These are phyloP conservation scores for Diatrype stigma DNA, from an alignment of 2,329 filamentous ascomycete genomes.

Conservation along the genomic window DNA sequence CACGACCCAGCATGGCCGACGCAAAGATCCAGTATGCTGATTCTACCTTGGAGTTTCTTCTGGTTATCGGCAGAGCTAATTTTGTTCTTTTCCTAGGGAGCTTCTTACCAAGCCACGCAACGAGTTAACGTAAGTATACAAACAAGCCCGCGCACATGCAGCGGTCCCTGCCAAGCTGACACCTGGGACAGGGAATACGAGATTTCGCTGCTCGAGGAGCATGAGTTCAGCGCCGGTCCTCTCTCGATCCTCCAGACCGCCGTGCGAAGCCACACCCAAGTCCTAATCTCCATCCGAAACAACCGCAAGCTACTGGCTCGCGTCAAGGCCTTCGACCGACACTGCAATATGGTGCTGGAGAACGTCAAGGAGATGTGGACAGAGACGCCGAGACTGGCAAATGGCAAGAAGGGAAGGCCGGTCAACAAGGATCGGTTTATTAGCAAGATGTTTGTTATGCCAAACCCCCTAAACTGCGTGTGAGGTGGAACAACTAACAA, in stretches of 20 bases:
- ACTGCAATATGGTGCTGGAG: slow-evolving; percentile 98
- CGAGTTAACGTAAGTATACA: slow-evolving; percentile 78
- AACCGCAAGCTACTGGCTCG: slow-evolving; percentile 96
- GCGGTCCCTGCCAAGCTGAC: slow-evolving; percentile 9
- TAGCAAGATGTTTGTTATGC: slow-evolving; percentile 77
- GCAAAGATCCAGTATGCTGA: slow-evolving; percentile 63
- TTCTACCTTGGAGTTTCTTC: not conserved
- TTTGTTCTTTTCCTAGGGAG: slow-evolving; percentile 55
- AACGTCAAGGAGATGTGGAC: slow-evolving; percentile 99
- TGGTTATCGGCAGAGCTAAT: slow-evolving; percentile 18
- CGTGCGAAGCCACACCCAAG: slow-evolving; percentile 89
- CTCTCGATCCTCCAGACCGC: slow-evolving; percentile 96
- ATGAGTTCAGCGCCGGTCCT: slow-evolving; percentile 75
- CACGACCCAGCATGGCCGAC: slow-evolving; percentile 25
- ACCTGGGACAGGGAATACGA: slow-evolving; percentile 45
- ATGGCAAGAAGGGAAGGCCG: slow-evolving; percentile 81
- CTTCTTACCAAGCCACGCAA: slow-evolving; percentile 82
- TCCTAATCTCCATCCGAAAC: slow-evolving; percentile 95
- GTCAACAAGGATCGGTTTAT: slow-evolving; percentile 99
- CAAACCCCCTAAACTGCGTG: not conserved
- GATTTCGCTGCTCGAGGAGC: slow-evolving; percentile 61
- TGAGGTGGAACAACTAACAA: slow-evolving; percentile 3
- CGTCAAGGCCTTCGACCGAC: slow-evolving; percentile 96
- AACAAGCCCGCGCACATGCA: slow-evolving; percentile 6
- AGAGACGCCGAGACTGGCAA: slow-evolving; percentile 77